These are phyloP conservation scores for Sanghuangporus weigelae DNA, from an alignment of 1,284 basidiomycete genomes.

Conservation along the genomic window DNA sequence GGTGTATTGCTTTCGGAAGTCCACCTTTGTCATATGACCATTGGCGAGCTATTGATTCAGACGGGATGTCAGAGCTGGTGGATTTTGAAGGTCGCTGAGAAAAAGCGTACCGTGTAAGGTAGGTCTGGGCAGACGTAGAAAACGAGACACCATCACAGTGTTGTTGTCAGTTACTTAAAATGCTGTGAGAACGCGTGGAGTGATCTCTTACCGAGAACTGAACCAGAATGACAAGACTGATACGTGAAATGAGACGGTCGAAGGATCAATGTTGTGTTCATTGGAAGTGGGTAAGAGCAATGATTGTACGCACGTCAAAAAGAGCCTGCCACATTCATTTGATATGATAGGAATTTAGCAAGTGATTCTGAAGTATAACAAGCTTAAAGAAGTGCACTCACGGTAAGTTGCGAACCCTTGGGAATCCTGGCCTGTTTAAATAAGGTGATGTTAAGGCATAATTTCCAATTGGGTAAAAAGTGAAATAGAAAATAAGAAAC, in stretches of 20 bases:
- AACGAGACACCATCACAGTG: background rate
- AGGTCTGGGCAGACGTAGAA: constrained; percentile 26
- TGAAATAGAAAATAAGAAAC: background rate
- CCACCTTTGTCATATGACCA: background rate
- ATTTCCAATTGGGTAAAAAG: no score
- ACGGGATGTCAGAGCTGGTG: background rate
- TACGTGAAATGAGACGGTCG: background rate
- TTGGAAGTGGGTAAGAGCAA: background rate
- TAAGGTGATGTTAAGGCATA: background rate
- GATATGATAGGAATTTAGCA: background rate
- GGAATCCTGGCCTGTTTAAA: background rate
- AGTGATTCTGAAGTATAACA: background rate
- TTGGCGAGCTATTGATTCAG: background rate
- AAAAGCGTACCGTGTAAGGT: constrained; percentile 31
- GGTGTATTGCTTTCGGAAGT: background rate
- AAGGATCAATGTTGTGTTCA: background rate
- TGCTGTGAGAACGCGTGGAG: background rate
- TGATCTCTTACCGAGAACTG: constrained; percentile 32
- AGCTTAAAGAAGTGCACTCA: background rate
- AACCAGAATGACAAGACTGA: constrained; percentile 41
- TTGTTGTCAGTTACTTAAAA: no score
- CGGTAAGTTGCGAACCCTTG: constrained; percentile 6
- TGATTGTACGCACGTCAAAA: background rate
- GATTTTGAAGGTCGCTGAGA: background rate
- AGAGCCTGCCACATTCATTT: background rate